Evolutionary conservation across 441 rosid genomes (phyloP).

Genomic region (Pelargonium cotyledonis): DNA sequence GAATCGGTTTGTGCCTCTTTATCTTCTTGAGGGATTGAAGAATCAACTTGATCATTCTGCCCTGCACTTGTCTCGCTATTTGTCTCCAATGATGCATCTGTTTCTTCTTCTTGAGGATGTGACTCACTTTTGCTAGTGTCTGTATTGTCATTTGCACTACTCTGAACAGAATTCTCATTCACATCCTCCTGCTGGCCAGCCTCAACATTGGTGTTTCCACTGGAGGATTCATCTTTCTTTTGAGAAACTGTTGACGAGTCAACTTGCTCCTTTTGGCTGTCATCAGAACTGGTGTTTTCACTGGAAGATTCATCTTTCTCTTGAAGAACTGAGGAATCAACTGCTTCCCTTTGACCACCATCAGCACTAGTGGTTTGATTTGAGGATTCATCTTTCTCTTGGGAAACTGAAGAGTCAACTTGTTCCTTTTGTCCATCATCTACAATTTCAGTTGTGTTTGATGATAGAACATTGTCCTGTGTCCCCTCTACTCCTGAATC

Average conservation of each 20-base stretch:
- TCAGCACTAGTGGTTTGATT: neutral
- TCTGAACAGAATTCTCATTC: neutral
- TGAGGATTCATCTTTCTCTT: constrained; percentile 5
- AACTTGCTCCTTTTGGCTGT: neutral
- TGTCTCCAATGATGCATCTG: neutral
- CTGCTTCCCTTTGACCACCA: neutral
- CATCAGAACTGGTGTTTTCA: neutral
- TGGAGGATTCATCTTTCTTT: neutral
- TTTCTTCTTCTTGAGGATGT: neutral
- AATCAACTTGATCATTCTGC: neutral
- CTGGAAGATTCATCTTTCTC: neutral
- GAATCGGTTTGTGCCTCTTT: neutral
- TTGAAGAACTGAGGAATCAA: neutral
- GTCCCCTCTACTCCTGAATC: constrained; percentile 27
- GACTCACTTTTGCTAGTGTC: neutral
- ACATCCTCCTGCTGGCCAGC: neutral
- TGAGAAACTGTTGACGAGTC: neutral
- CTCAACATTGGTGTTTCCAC: neutral
- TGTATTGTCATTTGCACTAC: neutral
- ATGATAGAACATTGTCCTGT: constrained; percentile 28
- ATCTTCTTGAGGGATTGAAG: neutral
- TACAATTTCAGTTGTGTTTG: constrained; percentile 28
- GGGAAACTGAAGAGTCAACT: constrained; percentile 6
- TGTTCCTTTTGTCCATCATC: constrained; percentile 26
- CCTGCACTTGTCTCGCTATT: neutral